Conservation (phyloP, 345 rosid species). For the Reutealis trisperma region DNA sequence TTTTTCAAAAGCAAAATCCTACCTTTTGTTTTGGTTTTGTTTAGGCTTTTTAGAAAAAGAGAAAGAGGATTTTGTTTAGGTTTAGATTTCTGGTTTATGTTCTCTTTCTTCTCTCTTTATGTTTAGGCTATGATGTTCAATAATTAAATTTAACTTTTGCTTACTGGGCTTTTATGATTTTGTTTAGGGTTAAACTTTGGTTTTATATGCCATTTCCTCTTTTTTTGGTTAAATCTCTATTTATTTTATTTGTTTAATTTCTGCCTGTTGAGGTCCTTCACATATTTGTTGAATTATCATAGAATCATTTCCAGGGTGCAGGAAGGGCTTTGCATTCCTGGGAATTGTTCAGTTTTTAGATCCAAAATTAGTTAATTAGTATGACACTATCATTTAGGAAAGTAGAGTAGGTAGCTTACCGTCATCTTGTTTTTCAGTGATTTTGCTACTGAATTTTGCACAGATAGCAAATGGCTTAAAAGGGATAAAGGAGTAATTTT, state of each 20-base stretch:
- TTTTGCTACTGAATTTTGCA: constrained; percentile 4
- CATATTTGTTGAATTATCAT: neutral
- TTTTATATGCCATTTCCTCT: neutral
- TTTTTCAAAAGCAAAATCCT: neutral
- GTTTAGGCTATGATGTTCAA: constrained; percentile 7
- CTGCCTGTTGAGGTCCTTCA: neutral
- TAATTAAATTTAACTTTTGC: neutral
- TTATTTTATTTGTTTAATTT: neutral
- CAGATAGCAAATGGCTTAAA: neutral
- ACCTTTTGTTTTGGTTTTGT: neutral
- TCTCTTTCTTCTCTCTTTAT: neutral
- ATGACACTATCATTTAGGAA: neutral
- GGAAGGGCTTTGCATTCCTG: neutral
- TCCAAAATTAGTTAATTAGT: constrained; percentile 2
- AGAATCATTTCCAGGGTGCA: constrained; percentile 22
- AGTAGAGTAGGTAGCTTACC: constrained; percentile 5
- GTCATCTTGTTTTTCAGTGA: neutral
- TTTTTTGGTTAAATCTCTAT: neutral
- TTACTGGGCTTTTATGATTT: neutral
- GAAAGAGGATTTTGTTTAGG: neutral
- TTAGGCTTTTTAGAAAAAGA: neutral
- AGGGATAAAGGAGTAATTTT: neutral
- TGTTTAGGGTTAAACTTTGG: neutral
- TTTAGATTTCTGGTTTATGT: neutral
- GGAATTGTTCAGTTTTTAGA: constrained; percentile 18